These are phyloP conservation scores for Macaranga tanarius DNA, from an alignment of 441 rosid genomes.

Conservation along the genomic window DNA sequence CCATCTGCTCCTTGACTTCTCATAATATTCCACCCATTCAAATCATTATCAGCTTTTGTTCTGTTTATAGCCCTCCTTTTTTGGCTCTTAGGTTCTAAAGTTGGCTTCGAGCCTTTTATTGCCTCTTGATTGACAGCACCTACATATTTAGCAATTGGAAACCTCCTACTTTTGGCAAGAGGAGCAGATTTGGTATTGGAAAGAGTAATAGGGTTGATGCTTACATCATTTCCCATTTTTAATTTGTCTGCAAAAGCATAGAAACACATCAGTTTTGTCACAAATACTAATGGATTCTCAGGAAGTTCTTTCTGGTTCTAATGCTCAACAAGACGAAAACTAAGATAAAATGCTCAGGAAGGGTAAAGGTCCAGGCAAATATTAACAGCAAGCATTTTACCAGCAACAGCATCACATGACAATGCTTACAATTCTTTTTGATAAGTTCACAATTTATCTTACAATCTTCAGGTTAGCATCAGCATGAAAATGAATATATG, in stretches of 20 bases:
- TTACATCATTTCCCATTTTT: conserved; percentile 40
- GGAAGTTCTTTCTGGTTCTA: background rate
- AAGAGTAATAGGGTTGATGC: conserved; percentile 22
- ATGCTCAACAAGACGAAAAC: background rate
- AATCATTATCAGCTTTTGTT: conserved; percentile 41
- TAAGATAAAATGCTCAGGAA: background rate
- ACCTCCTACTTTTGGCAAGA: conserved; percentile 46
- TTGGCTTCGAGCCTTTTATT: conserved; percentile 43
- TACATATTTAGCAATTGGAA: conserved; percentile 37
- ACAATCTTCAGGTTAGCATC: background rate
- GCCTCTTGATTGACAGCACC: conserved; percentile 34
- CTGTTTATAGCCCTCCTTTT: conserved; percentile 49
- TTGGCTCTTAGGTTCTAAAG: conserved; percentile 49
- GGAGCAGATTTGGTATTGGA: conserved; percentile 35
- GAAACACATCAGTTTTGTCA: conserved; percentile 17
- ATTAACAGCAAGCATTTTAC: background rate
- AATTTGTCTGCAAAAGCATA: conserved; percentile 54
- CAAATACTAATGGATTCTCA: background rate
- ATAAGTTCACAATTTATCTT: conserved; percentile 1
- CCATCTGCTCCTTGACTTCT: conserved; percentile 93
- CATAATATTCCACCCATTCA: conserved; percentile 45
- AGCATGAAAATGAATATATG: too few species aligned
- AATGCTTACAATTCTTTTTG: background rate
- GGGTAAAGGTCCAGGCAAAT: conserved; percentile 1
- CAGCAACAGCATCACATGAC: background rate